These are phyloP conservation scores for Yamadazyma oceani DNA, from an alignment of 1,139 yeast species.

Conservation along the genomic window DNA sequence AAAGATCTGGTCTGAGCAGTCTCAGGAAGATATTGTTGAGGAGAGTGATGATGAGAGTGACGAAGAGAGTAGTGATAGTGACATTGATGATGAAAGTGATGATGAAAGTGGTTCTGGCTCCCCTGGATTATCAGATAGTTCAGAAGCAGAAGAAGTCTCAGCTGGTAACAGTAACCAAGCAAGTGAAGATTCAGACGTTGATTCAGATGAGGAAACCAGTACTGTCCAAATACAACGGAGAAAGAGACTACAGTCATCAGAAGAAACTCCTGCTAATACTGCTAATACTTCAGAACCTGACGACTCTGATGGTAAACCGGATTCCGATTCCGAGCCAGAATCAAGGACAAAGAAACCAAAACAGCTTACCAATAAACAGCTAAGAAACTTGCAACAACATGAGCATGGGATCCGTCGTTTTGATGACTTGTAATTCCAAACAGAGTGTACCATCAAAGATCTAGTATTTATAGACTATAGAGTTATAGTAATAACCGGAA, in stretches of 20 bases:
- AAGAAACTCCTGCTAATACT: too few relatives aligned
- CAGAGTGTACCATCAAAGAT: too few relatives aligned
- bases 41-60: constrained; percentile 15
- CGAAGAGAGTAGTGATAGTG: constrained; percentile 15
- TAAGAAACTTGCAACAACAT: constrained; percentile 49
- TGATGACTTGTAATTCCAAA: constrained; percentile 58
- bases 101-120: constrained; percentile 3
- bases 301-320: constrained; percentile 2
- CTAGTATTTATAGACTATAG: too few relatives aligned
- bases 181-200: constrained; percentile 19
- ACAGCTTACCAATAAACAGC: constrained; percentile 45
- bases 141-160: background rate
- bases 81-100: constrained; percentile 14
- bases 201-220: constrained; percentile 17
- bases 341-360: constrained; percentile 31
- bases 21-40: constrained; percentile 19
- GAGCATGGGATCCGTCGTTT: constrained; percentile 69
- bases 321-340: constrained; percentile 11
- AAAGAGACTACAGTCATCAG: too few relatives aligned
- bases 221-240: constrained; percentile 5
- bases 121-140: too few relatives aligned
- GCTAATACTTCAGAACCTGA: too few relatives aligned
- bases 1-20: constrained; percentile 64
- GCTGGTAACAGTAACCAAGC: too few relatives aligned
- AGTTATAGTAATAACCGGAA: too few relatives aligned